Conservation (phyloP, 306 rosid species). For the Medicago arabica region DNA sequence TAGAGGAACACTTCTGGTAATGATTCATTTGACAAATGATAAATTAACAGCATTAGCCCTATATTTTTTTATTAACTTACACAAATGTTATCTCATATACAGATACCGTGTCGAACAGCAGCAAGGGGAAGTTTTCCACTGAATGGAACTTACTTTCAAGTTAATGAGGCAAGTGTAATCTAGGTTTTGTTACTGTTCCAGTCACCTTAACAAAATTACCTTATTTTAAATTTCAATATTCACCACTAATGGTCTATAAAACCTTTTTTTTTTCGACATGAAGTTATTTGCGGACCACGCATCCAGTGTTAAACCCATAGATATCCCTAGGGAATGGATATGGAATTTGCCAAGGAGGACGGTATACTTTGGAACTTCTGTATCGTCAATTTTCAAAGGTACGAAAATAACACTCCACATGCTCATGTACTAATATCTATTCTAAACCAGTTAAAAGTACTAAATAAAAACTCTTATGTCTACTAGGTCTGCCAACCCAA, state of each 20-base stretch:
- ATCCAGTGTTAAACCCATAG: conserved; percentile 71
- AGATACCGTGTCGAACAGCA: conserved; percentile 96
- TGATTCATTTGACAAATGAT: conserved; percentile 23
- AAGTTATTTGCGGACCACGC: conserved; percentile 89
- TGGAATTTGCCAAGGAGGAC: conserved; percentile 91
- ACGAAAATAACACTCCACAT: conserved; percentile 23
- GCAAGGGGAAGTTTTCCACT: conserved; percentile 93
- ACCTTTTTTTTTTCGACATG: conserved; percentile 39
- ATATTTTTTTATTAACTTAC: conserved; percentile 28
- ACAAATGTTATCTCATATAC: conserved; percentile 35
- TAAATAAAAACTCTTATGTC: conserved; percentile 39
- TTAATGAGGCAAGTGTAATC: conserved; percentile 71
- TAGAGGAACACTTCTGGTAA: conserved; percentile 89
- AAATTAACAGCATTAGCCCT: no score
- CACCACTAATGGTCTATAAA: conserved; percentile 37
- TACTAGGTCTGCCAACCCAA: conserved; percentile 76
- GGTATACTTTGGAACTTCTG: conserved; percentile 89
- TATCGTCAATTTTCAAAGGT: conserved; percentile 77
- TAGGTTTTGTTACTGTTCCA: conserved; percentile 17
- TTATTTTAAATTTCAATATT: conserved; percentile 35
- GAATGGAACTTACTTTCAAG: conserved; percentile 95
- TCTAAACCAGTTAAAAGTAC: conserved; percentile 36
- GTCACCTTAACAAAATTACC: conserved; percentile 32
- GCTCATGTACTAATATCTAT: conserved; percentile 36
- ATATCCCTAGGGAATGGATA: conserved; percentile 84